These are phyloP conservation scores for Aspergillus sclerotioniger DNA, from an alignment of 495 filamentous ascomycete species.

Conservation along the genomic window DNA sequence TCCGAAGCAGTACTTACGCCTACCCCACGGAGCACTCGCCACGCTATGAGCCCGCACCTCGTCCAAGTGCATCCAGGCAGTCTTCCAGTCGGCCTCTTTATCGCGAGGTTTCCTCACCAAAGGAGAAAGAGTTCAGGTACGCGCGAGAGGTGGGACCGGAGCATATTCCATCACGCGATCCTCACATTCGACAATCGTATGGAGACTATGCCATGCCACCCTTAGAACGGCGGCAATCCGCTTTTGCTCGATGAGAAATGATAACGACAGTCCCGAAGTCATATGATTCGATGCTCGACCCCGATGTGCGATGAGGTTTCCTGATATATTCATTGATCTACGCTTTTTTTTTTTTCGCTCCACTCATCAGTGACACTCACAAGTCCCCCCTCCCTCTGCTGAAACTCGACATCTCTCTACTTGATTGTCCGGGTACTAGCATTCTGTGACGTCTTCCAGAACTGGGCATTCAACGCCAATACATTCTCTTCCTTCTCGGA, in stretches of 20 bases:
- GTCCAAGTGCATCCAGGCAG: slow-evolving; percentile 7
- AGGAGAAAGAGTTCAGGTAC: slow-evolving; percentile 16
- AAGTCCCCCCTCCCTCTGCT: neutral
- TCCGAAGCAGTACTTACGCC: slow-evolving; percentile 21
- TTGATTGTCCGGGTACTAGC: neutral
- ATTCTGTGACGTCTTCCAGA: neutral
- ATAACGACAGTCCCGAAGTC: neutral
- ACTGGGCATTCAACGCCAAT: neutral
- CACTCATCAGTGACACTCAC: neutral
- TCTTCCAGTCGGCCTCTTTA: slow-evolving; percentile 17
- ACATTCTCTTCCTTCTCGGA: neutral
- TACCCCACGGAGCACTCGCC: slow-evolving; percentile 13
- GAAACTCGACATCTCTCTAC: neutral
- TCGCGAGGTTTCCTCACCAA: slow-evolving; percentile 15
- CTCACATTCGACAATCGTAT: neutral
- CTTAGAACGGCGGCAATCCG: neutral
- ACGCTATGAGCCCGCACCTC: slow-evolving; percentile 1
- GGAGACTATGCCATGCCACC: neutral
- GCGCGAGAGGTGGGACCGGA: slow-evolving; percentile 16
- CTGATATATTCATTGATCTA: neutral
- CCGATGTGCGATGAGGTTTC: neutral
- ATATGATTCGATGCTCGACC: neutral
- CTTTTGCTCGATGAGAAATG: slow-evolving; percentile 1
- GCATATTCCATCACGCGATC: neutral
- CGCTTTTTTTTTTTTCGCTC: neutral